These are phyloP conservation scores for Saksenaea oblongispora DNA, from an alignment of 371 early-diverging fungal genomes.

Conservation along the genomic window DNA sequence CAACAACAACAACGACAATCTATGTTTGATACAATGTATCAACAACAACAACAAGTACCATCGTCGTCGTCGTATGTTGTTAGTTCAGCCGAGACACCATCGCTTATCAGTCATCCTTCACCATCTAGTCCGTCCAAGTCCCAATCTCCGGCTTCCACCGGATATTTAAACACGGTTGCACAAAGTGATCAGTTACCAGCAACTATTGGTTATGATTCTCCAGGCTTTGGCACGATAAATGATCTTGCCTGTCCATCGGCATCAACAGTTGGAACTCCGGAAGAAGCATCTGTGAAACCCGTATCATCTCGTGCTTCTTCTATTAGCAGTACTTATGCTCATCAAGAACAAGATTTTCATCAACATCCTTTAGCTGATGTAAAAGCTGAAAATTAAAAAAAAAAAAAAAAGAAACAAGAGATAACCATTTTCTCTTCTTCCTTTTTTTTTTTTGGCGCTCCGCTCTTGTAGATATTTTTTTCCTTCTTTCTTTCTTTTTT, in stretches of 20 bases:
- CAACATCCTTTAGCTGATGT: not conserved
- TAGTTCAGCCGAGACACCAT: not conserved
- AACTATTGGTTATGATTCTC: not conserved
- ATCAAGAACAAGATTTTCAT: not conserved
- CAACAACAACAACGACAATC: not conserved
- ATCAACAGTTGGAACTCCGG: not conserved
- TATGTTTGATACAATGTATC: not conserved
- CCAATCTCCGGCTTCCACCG: constrained; percentile 1
- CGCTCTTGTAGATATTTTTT: not conserved
- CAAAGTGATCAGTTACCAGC: not conserved
- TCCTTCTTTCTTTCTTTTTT: not conserved
- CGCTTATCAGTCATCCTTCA: not conserved
- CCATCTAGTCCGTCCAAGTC: constrained; percentile 2
- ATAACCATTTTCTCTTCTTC: not conserved
- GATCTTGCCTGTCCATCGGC: not conserved
- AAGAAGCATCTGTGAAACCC: not conserved
- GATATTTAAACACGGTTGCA: not conserved
- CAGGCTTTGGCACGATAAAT: not conserved
- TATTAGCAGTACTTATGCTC: not conserved
- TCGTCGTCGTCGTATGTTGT: not conserved
- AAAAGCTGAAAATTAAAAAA: not conserved
- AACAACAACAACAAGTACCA: not conserved
- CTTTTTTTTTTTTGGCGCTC: not conserved
- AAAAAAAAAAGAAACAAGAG: not conserved
- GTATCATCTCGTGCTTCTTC: not conserved